Conservation (phyloP, 2,329 filamentous ascomycete species). For the Alternaria solani region DNA sequence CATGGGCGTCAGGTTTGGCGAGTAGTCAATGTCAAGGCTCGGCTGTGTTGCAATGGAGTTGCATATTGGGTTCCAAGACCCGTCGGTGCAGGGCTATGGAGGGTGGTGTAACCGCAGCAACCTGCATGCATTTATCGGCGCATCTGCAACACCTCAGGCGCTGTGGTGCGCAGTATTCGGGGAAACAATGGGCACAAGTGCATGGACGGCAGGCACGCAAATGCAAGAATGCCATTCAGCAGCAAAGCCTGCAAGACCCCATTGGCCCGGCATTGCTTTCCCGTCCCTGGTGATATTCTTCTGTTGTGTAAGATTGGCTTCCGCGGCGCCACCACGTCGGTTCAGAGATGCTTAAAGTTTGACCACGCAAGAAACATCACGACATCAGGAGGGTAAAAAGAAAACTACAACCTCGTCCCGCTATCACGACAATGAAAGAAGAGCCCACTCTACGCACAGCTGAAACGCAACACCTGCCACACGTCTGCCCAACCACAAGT, state of each 20-base stretch:
- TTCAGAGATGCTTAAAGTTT: neutral
- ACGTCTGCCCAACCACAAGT: neutral
- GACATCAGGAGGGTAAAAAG: too few species aligned
- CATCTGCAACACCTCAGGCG: neutral
- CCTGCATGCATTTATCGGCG: neutral
- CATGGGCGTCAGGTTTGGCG: conserved; percentile 3
- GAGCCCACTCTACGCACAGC: neutral
- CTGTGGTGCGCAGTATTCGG: neutral
- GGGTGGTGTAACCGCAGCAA: neutral
- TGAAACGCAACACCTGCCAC: neutral
- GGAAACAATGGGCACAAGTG: conserved; percentile 3
- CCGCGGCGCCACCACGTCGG: neutral
- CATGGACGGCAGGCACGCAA: neutral
- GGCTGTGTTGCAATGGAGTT: neutral
- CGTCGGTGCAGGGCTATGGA: neutral
- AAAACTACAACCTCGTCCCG: neutral
- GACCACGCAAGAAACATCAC: neutral
- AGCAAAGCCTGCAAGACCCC: neutral
- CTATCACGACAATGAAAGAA: neutral
- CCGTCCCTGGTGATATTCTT: neutral
- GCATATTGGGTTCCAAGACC: conserved; percentile 4
- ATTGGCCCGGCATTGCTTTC: neutral
- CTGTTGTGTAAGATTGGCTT: neutral
- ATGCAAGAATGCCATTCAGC: neutral
- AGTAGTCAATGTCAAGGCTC: neutral